Base-by-base conservation (phyloP, 805 yeast genomes). In the Sugiyamaella lignohabitans region DNA sequence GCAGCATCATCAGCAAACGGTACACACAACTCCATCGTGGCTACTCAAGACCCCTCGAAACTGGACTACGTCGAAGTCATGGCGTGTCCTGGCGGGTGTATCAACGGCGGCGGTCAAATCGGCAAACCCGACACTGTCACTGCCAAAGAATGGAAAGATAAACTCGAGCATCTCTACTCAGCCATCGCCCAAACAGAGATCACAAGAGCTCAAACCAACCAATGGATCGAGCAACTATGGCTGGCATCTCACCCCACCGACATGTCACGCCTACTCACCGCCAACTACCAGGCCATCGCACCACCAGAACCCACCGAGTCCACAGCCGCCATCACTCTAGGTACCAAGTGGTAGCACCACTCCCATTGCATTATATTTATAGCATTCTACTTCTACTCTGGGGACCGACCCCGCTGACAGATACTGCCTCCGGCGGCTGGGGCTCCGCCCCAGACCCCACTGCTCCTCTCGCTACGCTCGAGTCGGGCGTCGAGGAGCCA, bases 61-160 rank as follows among this genome's bases (percentile, higher is more conserved):
- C 81, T 85, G 55, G 93, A 87, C 52, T 86, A 84, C 55, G 85
- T 91, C 4, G 98, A 93, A 59, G 84, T 93, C 39, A 91, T 88
- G 96, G 98, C 98, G 0, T 93, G 98, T 63, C 98, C 98, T 4
- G 88, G 87, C 23, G 98, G 98, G 1, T 93, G 98, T 60, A 85
- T 89, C 47, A 93, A 91, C 59, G 98, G 98, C 8, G 98, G 98
- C 19, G 98, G 98, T 0, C 89, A 88, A 57, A 75, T 87, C 17
- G 73, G 77, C 3, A 71, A 63, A 10, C 66, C 66, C n/a, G 62
- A 52, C 17, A 57, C 48, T 29, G 49, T 57, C 14, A 55, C 56
- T 11, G 42, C 50, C 42, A 59, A 57, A 45, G 64, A 59, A 40
- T 67, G 65, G 67, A 54, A 48, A 45, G 63, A 52, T 49, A 60